Base-by-base conservation (phyloP, 164 flowering plant genomes). In the Umbellularia californica region DNA sequence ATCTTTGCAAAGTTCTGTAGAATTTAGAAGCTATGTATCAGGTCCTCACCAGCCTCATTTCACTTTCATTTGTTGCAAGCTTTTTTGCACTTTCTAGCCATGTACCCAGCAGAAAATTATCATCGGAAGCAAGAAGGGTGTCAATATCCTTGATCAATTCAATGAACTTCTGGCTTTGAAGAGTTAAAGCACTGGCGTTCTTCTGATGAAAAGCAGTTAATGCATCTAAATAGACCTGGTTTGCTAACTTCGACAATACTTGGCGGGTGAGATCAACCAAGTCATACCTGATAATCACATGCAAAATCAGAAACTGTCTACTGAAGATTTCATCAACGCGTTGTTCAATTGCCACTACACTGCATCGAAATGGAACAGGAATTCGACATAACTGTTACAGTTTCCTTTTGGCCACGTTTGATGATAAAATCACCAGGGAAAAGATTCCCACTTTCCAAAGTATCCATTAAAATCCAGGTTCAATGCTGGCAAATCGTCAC, bases 231-330 rank as follows among this genome's bases (percentile, higher is more conserved):
- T 95, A 95, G 4, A 89, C 95, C 80, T 92, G 82, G 81, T 95
- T 95, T 83, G 95, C 95, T 28, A 90, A 84, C 86, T 93, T 95
- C 13, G 97, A 92, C 23, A 95, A 84, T 28, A 83, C 91, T 87
- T 95, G 98, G 68, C 98, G 89, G 14, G 92, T 92, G 47, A 95
- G 84, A 85, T 95, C 99, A 72, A 93, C 98, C 90, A 95, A 85
- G 81, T 93, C 99, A 79, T 95, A 95, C 81, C 97, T 93, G 93
- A 76, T 60, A 64, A 65, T 62, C 58, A 64, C 24, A 70, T 12
- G 75, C 58, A 72, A 24, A 35, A 72, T 71, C 20, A 58, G 51
- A 28, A 58, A 55, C 11, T 13, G 50, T 9, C 35, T 55, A 19
- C 5, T 12, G 7, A 52, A 58, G 17, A 27, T 71, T 28, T 28